Conservation (phyloP, 805 yeast species). For the Saccharomycopsis selenospora region DNA sequence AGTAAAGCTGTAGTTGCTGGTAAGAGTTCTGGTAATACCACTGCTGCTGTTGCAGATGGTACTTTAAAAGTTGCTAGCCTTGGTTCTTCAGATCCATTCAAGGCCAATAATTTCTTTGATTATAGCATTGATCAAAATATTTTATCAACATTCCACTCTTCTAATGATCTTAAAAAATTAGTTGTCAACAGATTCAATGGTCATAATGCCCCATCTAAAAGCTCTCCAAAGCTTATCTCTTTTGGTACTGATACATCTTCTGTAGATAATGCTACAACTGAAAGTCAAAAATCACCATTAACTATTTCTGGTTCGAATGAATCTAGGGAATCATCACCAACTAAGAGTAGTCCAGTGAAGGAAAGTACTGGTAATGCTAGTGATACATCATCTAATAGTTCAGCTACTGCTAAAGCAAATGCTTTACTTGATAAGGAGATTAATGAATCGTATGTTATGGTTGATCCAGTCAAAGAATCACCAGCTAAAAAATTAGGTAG, state of each 20-base stretch:
- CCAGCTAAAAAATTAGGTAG: background rate
- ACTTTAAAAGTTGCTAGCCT: slow-evolving; percentile 20
- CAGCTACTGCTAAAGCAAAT: background rate
- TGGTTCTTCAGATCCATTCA: slow-evolving; percentile 19
- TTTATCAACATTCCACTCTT: slow-evolving; percentile 17
- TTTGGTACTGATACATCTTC: slow-evolving; percentile 5
- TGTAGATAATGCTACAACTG: slow-evolving; percentile 1
- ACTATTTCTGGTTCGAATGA: background rate
- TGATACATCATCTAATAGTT: background rate
- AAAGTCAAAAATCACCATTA: background rate
- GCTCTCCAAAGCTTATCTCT: background rate
- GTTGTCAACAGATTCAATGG: slow-evolving; percentile 13
- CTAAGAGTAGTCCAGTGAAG: background rate
- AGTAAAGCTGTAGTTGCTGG: slow-evolving; percentile 27
- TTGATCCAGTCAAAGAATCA: background rate
- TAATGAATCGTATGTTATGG: background rate
- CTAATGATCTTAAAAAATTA: slow-evolving; percentile 15
- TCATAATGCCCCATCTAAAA: background rate
- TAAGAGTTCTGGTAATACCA: slow-evolving; percentile 27
- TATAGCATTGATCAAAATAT: slow-evolving; percentile 24
- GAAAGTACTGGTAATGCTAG: background rate
- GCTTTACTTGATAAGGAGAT: background rate
- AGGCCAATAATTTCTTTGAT: slow-evolving; percentile 22
- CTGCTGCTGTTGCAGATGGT: slow-evolving; percentile 12
- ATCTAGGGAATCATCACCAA: background rate